Evolutionary conservation across 192 early-diverging fungal species (phyloP), one percentile per base, ranked within the genome.

Genomic region (Linnemannia elongata): DNA sequence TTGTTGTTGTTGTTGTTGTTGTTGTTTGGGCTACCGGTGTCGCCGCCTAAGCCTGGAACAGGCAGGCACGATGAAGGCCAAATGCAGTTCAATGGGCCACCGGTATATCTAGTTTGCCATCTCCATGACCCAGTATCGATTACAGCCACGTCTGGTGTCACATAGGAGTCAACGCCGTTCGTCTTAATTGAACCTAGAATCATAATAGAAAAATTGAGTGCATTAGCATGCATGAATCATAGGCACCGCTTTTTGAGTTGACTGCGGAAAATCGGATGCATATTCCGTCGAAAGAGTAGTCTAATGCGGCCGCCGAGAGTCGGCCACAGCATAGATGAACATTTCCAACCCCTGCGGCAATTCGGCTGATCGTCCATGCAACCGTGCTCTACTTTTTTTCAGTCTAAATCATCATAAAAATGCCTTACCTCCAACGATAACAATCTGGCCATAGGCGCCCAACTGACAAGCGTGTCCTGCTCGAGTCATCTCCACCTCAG

Each of bases 381-480:
- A 18, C 10, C 36, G 12, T 30, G n/a, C 72, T 49, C 47, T 4
- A 24, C 4, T 45, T 47, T 47, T 73, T 45, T 47, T 74, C 45
- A 42, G 45, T 30, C 52, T 60, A n/a, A 36, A 54, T 42, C 4
- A 47, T 45, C 30, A 20, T 27, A 33, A 33, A 13, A 66, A 66
- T 49, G 10, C 33, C 55, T 76, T 81, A 87, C 85, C 85, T 87
- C 85, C 85, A 39, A 81, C 80, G 36, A 81, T 5, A 0, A 87
- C 39, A 55, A 87, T 72, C 52, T 87, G 85, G 69, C 85, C 85
- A 54, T 87, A 75, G 9, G 80, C 79, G 4, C 85, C 85, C 72
- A 87, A 36, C 35, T 87, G 55, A 42, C 85, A 87, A 12, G 85
- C 4, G 12, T 87, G 85, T 27, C 79, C 85, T 6, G 85, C 85